Conservation (phyloP, 345 rosid genomes). For the Euclidium syriacum region DNA sequence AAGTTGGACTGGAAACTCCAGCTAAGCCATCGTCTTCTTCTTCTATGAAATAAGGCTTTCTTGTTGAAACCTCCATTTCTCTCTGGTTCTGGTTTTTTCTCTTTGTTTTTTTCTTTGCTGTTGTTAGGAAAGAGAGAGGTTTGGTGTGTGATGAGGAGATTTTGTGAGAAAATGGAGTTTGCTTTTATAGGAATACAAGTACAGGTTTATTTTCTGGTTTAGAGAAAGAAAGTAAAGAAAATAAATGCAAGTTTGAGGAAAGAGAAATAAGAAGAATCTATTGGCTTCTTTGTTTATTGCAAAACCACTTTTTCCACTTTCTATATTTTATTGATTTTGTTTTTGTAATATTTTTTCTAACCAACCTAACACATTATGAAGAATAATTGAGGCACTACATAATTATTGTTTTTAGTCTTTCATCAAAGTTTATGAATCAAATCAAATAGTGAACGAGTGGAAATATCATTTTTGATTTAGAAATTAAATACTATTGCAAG, state of each 20-base stretch:
- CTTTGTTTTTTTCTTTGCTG: not conserved
- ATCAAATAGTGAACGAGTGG: too few relatives aligned
- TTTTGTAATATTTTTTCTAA: not conserved
- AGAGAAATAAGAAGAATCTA: constrained; percentile 16
- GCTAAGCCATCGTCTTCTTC: constrained; percentile 27
- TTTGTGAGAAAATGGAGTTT: constrained; percentile 8
- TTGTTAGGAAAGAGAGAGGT: not conserved
- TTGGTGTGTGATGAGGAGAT: constrained; percentile 25
- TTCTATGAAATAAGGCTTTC: constrained; percentile 26
- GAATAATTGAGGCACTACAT: constrained; percentile 23
- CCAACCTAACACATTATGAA: constrained; percentile 14
- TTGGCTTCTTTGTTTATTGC: constrained; percentile 29
- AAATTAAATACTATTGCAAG: too few relatives aligned
- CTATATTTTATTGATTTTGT: constrained; percentile 12
- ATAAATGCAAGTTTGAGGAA: constrained; percentile 25
- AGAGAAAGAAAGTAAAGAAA: constrained; percentile 16
- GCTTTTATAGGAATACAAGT: constrained; percentile 23
- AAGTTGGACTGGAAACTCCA: constrained; percentile 37
- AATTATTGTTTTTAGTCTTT: constrained; percentile 8
- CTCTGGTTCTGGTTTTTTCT: not conserved
- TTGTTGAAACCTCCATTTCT: constrained; percentile 18
- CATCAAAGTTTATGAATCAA: not conserved
- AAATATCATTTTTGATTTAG: too few relatives aligned
- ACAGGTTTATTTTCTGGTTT: constrained; percentile 18
- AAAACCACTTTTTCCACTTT: constrained; percentile 12